Evolutionary conservation across 768 basidiomycete species (phyloP), one percentile per base, ranked within the genome.

Genomic region (button mushroom (Agaricus bisporus)): DNA sequence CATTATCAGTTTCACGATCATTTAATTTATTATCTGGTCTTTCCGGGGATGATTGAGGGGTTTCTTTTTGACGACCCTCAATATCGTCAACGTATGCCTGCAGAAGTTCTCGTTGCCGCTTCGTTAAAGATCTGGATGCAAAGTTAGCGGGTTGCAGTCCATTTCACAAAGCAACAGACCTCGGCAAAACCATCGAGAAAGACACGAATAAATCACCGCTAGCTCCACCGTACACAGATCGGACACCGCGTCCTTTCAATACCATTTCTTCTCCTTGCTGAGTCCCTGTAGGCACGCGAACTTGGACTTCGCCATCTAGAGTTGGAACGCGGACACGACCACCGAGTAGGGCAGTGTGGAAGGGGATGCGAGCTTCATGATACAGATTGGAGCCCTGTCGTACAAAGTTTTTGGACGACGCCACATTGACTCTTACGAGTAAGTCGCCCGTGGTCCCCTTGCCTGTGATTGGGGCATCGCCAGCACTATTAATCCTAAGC

Each of bases 181-280:
- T 86, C 25, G 97, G 97, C 58, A 99, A 78, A 60, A 88, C 80
- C 35, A 98, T 79, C 35, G 77, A 80, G 73, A 98, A 98, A 39
- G 83, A 81, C 50, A 99, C 90, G 61, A 93, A 89, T 49, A 98
- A 71, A 67, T 97, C 93, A 36, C 95, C 91, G 57, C 78, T 83
- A 58, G 78, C 79, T 39, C 77, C 71, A 48, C 73, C 68, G 63
- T 78, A 77, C 6, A 88, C 75, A 20, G 81, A 75, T 42, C 80
- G 66, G 11, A 98, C 83, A 28, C 97, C 97, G 49, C 90, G 82
- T 38, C 85, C 85, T 71, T 88, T 89, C 63, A 99, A 71, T 18
- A 97, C 90, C 83, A 95, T 95, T 68, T 98, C 94, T 72, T 98
- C 93, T 15, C 95, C 95, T 64, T 88, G 93, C 70, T 98, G 97